Percentiles rank a stretch among this genome's conserved stretches.
Conservation (phyloP, 2,329 filamentous ascomycete genomes). For the Sporothrix dimorphospora region DNA sequence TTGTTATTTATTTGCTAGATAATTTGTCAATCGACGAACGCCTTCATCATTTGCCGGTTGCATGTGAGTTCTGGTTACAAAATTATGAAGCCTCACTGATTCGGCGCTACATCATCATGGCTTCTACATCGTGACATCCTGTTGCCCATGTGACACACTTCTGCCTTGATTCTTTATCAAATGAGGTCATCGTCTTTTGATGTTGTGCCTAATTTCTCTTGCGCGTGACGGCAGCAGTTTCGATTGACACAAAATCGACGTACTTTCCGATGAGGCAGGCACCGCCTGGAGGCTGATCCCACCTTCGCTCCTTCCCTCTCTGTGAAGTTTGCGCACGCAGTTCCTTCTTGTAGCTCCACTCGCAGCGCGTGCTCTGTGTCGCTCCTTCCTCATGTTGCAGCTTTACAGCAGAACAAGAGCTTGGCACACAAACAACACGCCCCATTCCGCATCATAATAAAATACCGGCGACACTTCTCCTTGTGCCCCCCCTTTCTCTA, state of each 20-base stretch:
- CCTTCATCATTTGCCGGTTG: background rate
- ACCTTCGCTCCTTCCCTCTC: conserved; percentile 15
- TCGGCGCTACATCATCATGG: background rate
- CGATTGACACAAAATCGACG: background rate
- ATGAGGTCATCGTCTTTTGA: background rate
- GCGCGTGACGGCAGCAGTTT: background rate
- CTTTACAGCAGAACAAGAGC: background rate
- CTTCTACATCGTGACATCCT: background rate
- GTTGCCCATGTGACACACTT: background rate
- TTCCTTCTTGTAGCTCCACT: background rate
- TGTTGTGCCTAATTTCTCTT: background rate
- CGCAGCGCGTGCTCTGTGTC: conserved; percentile 7
- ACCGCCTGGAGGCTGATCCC: background rate
- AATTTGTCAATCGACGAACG: background rate
- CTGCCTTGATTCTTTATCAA: background rate
- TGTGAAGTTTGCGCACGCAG: background rate
- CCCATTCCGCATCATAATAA: background rate
- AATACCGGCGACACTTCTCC: background rate
- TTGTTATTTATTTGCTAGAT: background rate
- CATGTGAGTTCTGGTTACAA: background rate
- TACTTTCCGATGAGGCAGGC: background rate
- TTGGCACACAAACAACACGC: background rate
- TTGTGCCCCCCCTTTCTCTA: background rate
- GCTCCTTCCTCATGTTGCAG: conserved; percentile 27
- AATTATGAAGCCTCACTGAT: background rate